Conservation (phyloP, 129 eudicot genomes). For the Flaveria linearis region DNA sequence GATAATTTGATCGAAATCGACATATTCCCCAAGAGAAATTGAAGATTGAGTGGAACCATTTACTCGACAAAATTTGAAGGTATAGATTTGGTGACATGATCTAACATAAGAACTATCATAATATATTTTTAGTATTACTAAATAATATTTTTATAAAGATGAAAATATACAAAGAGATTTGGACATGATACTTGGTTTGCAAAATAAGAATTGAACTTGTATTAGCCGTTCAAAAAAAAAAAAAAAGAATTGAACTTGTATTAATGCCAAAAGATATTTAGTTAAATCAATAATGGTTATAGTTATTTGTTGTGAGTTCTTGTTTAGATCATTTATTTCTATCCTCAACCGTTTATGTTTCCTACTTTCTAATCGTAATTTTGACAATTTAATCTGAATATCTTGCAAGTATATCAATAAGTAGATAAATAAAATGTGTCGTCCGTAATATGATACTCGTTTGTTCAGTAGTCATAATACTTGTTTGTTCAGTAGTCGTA, state of each 20-base stretch:
- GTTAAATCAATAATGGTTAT: background rate
- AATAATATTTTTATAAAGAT: background rate
- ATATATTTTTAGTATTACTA: background rate
- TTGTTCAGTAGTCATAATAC: too few relatives aligned
- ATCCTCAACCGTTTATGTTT: background rate
- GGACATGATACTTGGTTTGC: background rate
- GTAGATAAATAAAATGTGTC: background rate
- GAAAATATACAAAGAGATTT: background rate
- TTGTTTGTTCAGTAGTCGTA: too few relatives aligned
- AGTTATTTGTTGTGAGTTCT: background rate
- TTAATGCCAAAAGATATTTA: background rate
- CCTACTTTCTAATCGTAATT: background rate
- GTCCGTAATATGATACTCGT: too few relatives aligned
- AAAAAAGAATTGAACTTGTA: background rate
- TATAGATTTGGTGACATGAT: background rate
- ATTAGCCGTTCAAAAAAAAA: too few relatives aligned
- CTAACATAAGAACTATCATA: slow-evolving; percentile 7
- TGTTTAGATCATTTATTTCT: background rate
- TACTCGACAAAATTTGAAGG: background rate
- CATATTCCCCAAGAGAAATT: slow-evolving; percentile 37
- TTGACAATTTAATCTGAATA: background rate
- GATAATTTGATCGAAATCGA: slow-evolving; percentile 86
- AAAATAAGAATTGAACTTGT: background rate
- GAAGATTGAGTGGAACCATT: slow-evolving; percentile 30
- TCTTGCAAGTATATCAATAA: background rate